Evolutionary conservation across 2,329 filamentous ascomycete species (phyloP).

Genomic region (Phialophora macrospora): DNA sequence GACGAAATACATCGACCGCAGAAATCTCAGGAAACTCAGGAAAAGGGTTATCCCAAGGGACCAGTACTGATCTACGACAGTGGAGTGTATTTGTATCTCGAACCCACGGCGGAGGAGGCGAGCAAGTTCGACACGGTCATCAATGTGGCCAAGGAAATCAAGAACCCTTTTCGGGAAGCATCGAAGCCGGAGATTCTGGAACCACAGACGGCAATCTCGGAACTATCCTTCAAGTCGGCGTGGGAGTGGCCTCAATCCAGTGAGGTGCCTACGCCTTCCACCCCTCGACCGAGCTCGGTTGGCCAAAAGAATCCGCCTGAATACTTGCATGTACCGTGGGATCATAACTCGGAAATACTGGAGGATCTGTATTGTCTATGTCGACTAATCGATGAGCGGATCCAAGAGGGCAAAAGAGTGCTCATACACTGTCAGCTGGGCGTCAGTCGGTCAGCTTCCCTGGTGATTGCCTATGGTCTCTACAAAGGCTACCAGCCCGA

Average conservation of each 20-base stretch:
- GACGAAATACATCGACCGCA: constrained; percentile 50
- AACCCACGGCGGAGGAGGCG: constrained; percentile 65
- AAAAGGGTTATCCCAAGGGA: constrained; percentile 67
- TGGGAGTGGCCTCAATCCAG: constrained; percentile 49
- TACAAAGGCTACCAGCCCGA: constrained; percentile 67
- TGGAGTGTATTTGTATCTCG: constrained; percentile 65
- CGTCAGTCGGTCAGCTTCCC: constrained; percentile 67
- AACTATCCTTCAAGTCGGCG: constrained; percentile 57
- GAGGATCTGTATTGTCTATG: constrained; percentile 65
- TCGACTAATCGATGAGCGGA: constrained; percentile 64
- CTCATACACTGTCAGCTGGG: constrained; percentile 69
- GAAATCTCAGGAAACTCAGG: constrained; percentile 65
- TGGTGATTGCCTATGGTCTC: constrained; percentile 68
- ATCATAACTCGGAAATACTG: constrained; percentile 70
- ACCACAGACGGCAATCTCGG: constrained; percentile 52
- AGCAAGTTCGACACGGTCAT: constrained; percentile 66
- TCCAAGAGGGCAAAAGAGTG: constrained; percentile 63
- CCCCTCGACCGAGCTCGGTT: constrained; percentile 30
- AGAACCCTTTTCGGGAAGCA: constrained; percentile 59
- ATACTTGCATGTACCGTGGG: constrained; percentile 69
- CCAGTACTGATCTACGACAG: constrained; percentile 68
- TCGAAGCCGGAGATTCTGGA: constrained; percentile 46
- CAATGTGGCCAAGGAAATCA: constrained; percentile 69
- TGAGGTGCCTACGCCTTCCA: constrained; percentile 39
- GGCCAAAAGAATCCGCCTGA: constrained; percentile 53